phyloP scores from a whole-genome alignment of 2,329 filamentous ascomycete species.

The Exophiala sideris region DNA sequence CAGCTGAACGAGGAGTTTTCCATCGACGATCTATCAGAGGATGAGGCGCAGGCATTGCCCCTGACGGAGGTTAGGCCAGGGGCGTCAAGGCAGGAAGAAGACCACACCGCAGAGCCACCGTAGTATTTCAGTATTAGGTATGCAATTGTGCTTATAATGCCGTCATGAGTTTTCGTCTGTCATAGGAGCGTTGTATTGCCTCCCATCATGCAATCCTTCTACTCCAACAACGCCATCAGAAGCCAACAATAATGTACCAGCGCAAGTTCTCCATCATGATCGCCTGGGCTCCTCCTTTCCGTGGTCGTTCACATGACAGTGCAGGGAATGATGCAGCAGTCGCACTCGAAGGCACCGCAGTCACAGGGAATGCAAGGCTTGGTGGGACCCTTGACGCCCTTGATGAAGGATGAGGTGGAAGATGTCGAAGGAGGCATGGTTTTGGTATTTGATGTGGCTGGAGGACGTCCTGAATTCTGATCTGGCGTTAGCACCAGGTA shows the following conservation, averaged over 20 bases:
- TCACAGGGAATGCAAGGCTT: conserved; percentile 26
- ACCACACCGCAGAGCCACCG: conserved; percentile 4
- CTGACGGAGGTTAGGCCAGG: conserved; percentile 10
- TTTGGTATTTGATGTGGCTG: background rate
- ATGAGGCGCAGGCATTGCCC: conserved; percentile 18
- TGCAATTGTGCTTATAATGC: background rate
- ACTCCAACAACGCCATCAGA: no score
- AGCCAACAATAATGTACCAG: background rate
- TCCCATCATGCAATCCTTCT: no score
- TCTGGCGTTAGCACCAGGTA: background rate
- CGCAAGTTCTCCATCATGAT: background rate
- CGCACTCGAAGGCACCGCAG: conserved; percentile 19
- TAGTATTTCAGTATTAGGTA: conserved; percentile 3
- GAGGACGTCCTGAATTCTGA: background rate
- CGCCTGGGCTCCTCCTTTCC: background rate
- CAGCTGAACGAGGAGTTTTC: conserved; percentile 23
- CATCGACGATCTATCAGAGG: conserved; percentile 24
- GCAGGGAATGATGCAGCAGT: conserved; percentile 25
- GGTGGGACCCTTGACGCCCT: conserved; percentile 23
- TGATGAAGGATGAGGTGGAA: conserved; percentile 22
- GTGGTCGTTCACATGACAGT: conserved; percentile 12
- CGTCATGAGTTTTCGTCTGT: no score
- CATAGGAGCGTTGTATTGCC: no score
- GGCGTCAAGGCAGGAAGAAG: background rate
- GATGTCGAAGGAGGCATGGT: conserved; percentile 24